Percentiles rank a stretch among this genome's conserved stretches.
phyloP scores from a whole-genome alignment of 2,329 filamentous ascomycete genomes.

The Paraconiothyrium sp. region DNA sequence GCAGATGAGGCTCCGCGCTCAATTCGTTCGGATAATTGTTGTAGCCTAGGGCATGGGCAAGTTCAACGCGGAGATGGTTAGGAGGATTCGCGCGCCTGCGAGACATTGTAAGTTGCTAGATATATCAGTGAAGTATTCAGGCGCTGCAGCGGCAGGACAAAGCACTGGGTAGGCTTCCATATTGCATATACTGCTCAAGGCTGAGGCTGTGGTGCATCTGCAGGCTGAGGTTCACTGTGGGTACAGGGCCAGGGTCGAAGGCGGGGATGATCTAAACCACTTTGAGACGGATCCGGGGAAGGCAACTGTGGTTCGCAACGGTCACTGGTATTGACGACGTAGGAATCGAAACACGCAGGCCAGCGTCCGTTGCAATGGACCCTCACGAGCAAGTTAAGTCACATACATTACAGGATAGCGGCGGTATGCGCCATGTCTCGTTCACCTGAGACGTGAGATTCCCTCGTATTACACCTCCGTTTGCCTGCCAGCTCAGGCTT shows the following conservation, averaged over 20 bases:
- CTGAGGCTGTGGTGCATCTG: slow-evolving; percentile 17
- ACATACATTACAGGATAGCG: not conserved
- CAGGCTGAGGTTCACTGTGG: not conserved
- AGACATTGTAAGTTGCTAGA: slow-evolving; percentile 7
- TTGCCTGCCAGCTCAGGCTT: slow-evolving; percentile 8
- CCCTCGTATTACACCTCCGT: slow-evolving; percentile 3
- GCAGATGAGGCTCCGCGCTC: slow-evolving; percentile 28
- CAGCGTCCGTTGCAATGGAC: not conserved
- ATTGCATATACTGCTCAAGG: slow-evolving; percentile 7
- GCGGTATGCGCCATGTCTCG: not conserved
- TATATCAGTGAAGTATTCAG: not conserved
- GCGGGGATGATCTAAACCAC: not conserved
- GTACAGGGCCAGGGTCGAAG: not conserved
- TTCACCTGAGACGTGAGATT: slow-evolving; percentile 6
- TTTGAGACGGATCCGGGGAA: not conserved
- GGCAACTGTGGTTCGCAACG: not conserved
- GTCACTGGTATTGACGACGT: not conserved
- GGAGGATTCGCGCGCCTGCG: slow-evolving; percentile 6
- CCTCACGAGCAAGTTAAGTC: not conserved
- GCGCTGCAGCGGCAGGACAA: not conserved
- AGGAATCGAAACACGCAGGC: too few relatives aligned
- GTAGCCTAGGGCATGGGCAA: slow-evolving; percentile 26
- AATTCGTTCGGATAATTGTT: slow-evolving; percentile 17
- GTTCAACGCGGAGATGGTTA: slow-evolving; percentile 10
- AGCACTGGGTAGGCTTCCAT: slow-evolving; percentile 1